A percentile compares a stretch with the other conserved stretches of the same genome.
phyloP scores from a whole-genome alignment of 371 early-diverging fungal species.

The Saksenaea oblongispora region DNA sequence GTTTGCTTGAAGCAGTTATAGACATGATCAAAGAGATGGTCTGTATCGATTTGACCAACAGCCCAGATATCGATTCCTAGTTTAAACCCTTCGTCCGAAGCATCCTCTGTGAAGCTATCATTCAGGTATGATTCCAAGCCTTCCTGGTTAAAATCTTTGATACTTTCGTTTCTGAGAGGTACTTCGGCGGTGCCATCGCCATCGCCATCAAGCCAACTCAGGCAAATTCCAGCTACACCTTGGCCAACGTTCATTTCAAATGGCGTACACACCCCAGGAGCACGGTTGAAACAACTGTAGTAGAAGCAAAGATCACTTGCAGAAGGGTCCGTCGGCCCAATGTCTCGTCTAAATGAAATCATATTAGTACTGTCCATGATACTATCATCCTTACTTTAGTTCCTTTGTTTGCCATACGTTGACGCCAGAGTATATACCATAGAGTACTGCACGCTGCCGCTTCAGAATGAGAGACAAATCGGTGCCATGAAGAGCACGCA shows the following conservation, averaged over 20 bases:
- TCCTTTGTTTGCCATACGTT: not conserved
- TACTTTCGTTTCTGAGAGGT: constrained; percentile 22
- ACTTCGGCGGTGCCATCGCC: constrained; percentile 32
- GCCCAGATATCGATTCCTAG: constrained; percentile 74
- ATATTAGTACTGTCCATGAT: not conserved
- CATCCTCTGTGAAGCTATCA: constrained; percentile 19
- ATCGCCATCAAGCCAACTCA: constrained; percentile 49
- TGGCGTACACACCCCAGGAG: constrained; percentile 46
- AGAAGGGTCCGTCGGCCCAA: constrained; percentile 4
- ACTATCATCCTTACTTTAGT: not conserved
- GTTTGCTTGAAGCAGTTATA: constrained; percentile 58
- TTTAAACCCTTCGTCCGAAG: constrained; percentile 28
- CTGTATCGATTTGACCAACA: constrained; percentile 59
- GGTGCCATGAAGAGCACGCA: constrained; percentile 48
- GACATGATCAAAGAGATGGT: constrained; percentile 53
- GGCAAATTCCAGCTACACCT: constrained; percentile 71
- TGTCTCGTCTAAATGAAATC: not conserved
- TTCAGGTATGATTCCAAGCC: constrained; percentile 17
- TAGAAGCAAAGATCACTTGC: constrained; percentile 37
- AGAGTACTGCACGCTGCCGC: constrained; percentile 52
- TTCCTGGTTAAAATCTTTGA: constrained; percentile 8
- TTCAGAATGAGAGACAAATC: constrained; percentile 56
- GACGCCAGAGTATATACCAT: constrained; percentile 19
- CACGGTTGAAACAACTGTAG: constrained; percentile 42
- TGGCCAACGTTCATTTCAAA: constrained; percentile 70